Evolutionary conservation across 208 protist genomes (phyloP), one percentile per base, ranked within the genome.

Genomic region (Lotmaria passim): DNA sequence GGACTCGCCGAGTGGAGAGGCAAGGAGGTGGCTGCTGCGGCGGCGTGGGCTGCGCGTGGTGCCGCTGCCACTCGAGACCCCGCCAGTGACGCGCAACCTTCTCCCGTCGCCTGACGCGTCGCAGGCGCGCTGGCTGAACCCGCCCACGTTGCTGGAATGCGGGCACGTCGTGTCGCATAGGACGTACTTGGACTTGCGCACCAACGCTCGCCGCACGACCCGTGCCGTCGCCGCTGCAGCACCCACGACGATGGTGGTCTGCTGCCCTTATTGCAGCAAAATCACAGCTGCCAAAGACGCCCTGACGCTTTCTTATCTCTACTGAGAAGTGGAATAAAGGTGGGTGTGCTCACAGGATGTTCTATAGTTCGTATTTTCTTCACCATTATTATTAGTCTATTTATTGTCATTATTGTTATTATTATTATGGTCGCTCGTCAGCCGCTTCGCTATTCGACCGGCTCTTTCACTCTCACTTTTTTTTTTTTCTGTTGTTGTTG

Each of bases 161-260:
- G 90, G 90, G 15, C 90, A 95, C 65, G 78, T 95, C 11, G 78
- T 95, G 38, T 89, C 90, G 17, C 70, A 93, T 64, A 62, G 68
- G 38, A 81, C 83, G 24, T 69, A 90, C 50, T 50, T 85, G 44
- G 67, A 69, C 38, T 44, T 84, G 23, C 47, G 74, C 46, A 59
- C 78, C 19, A 56, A 53, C 38, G 72, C 75, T 24, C 77, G 70
- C 5, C 75, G 66, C n/a, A 33, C 50, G 30, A 59, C 64, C n/a
- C 76, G 55, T 33, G 48, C 46, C 41, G 60, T 39, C 21, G 47
- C 70, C 6, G 26, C 44, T 10, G 34, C 34, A 10, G 39, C 48
- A 5, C 62, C 41, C 15, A 24, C 69, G 28, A 34, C 47, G 33
- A 46, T 41, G 44, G 51, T 72, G 1, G 85, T 91, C 36, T 75